A percentile compares a stretch with the other conserved stretches of the same genome.
Conservation (phyloP, 306 rosid genomes). For the Albizia julibrissin region DNA sequence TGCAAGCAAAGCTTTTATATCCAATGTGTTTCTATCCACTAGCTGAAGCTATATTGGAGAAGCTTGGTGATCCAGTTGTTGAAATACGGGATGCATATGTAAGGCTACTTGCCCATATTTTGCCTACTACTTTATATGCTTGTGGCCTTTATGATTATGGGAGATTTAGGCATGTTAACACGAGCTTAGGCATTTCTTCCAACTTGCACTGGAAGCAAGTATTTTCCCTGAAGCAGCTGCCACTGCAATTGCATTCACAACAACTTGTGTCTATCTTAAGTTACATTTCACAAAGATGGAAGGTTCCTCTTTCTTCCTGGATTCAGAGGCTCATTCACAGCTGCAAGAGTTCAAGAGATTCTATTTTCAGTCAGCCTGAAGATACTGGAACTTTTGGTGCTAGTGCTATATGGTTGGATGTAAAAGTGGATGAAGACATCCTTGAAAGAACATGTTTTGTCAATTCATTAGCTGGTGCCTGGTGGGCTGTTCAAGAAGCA, state of each 20-base stretch:
- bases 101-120: conserved; percentile 66
- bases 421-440: conserved; percentile 73
- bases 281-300: conserved; percentile 94
- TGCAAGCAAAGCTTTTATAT: conserved; percentile 80
- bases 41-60: conserved; percentile 78
- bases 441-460: conserved; percentile 74
- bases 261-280: conserved; percentile 91
- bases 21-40: conserved; percentile 68
- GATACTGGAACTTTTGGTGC: conserved; percentile 61
- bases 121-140: conserved; percentile 77
- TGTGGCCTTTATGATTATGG: conserved; percentile 74
- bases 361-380: conserved; percentile 59
- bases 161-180: conserved; percentile 53
- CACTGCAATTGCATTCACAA: conserved; percentile 76
- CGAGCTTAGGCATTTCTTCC: conserved; percentile 49
- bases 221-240: conserved; percentile 86
- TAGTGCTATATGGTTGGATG: conserved; percentile 64
- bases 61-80: conserved; percentile 84
- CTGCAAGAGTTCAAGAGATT: conserved; percentile 71
- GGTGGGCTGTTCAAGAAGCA: conserved; percentile 97
- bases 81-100: conserved; percentile 67
- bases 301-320: conserved; percentile 94
- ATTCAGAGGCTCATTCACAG: conserved; percentile 83
- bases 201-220: conserved; percentile 88
- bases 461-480: conserved; percentile 86